phyloP scores from a whole-genome alignment of 805 yeast species.

The Blastobotrys terrestris region DNA sequence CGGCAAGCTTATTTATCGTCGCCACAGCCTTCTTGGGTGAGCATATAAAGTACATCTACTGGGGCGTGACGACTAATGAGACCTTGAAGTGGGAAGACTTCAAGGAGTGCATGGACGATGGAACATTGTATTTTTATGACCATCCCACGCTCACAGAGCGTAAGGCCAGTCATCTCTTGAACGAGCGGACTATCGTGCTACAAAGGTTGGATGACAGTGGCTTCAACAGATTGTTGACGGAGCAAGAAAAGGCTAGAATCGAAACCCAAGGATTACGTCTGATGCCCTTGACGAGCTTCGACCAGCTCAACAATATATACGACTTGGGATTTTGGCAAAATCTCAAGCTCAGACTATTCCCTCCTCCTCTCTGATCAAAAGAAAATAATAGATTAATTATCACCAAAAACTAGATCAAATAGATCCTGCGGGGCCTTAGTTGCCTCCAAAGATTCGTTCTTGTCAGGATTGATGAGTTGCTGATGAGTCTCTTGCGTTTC shows the following conservation, averaged over 20 bases:
- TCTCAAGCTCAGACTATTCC: conserved; percentile 14
- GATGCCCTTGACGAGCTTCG: conserved; percentile 20
- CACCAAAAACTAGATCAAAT: conserved; percentile 23
- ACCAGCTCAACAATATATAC: conserved; percentile 35
- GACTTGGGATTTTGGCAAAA: conserved; percentile 31
- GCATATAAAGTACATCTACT: conserved; percentile 46
- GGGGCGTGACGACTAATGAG: conserved; percentile 75
- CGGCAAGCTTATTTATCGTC: conserved; percentile 40
- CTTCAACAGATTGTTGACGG: conserved; percentile 26
- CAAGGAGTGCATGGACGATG: conserved; percentile 43
- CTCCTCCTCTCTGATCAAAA: conserved; percentile 10
- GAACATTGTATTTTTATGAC: conserved; percentile 32
- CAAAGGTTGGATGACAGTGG: conserved; percentile 19
- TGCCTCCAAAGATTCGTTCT: conserved; percentile 16
- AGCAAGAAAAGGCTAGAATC: conserved; percentile 24
- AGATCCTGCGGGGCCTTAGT: conserved; percentile 20
- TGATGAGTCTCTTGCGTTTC: conserved; percentile 1
- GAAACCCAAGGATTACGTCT: conserved; percentile 18
- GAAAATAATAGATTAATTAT: too few relatives aligned
- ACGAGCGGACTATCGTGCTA: conserved; percentile 23
- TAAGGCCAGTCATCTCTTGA: conserved; percentile 5
- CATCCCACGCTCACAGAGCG: conserved; percentile 14
- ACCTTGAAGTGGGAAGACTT: conserved; percentile 64
- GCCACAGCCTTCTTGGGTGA: conserved; percentile 38
- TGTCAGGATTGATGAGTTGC: conserved; percentile 12